Conservation (phyloP, 139 green algal genomes). For the Chloropicon primus region DNA sequence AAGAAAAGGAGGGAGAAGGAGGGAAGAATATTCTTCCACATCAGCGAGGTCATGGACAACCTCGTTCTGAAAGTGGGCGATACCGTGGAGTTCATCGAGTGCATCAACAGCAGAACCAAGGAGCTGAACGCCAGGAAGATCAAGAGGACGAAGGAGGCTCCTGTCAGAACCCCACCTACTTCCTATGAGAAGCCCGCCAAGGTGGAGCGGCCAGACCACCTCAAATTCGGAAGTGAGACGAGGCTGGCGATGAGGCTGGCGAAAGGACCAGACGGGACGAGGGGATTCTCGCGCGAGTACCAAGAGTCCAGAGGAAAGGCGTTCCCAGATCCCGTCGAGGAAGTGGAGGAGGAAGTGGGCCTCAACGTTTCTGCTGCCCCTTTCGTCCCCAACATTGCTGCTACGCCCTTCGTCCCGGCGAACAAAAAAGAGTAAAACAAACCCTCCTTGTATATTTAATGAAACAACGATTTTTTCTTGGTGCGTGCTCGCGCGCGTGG, state of each 20-base stretch:
- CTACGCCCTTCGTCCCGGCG: background rate
- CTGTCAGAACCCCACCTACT: background rate
- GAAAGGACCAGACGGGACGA: background rate
- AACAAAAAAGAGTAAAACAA: background rate
- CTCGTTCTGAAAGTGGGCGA: slow-evolving; percentile 1
- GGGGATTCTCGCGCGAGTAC: background rate
- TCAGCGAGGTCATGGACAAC: slow-evolving; percentile 2
- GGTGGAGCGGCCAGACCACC: background rate
- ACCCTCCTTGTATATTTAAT: too few relatives aligned
- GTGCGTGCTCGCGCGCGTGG: too few relatives aligned
- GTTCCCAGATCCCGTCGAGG: background rate
- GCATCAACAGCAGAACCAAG: background rate
- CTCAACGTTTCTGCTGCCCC: background rate
- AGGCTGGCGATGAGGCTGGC: background rate
- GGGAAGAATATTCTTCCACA: slow-evolving; percentile 4
- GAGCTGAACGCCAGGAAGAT: slow-evolving; percentile 3
- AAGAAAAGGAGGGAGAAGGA: background rate
- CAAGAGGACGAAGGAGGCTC: background rate
- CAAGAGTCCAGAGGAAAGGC: background rate
- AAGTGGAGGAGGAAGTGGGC: too few relatives aligned
- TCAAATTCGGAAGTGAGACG: background rate
- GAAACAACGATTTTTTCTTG: too few relatives aligned
- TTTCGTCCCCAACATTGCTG: background rate
- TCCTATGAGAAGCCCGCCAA: background rate
- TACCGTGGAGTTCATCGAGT: slow-evolving; percentile 3